Evolutionary conservation across 2,329 filamentous ascomycete genomes (phyloP), one percentile per base, ranked within the genome.

Genomic region (Talaromyces atroroseus): DNA sequence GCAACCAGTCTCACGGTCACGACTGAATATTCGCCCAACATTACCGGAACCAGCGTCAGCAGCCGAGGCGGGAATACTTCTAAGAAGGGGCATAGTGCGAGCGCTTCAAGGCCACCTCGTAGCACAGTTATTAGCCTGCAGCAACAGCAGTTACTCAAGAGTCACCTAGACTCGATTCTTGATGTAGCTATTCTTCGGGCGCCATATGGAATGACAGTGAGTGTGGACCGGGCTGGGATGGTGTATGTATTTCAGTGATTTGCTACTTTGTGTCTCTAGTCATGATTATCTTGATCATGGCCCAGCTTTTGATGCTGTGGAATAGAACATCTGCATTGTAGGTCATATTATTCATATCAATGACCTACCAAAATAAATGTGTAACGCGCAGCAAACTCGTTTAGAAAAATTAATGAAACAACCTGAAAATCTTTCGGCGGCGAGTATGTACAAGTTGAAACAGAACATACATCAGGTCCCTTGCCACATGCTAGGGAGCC

Each of bases 171-270:
- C 73, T 85, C 85, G 3, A 86, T 99, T 58, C 82, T 89, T 66
- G 92, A 97, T 74, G 85, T 96, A 63, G 88, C 88, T n/a, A 76
- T 97, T 66, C 72, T 99, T 63, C 90, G 96, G 76, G 80, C 83
- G 61, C 94, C 94, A 23, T 96, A 95, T 71, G 88, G 88, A 4
- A 96, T 97, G 90, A 88, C 92, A 34, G 80, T 97, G 50, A 95
- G 89, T 62, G 92, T 88, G 54, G 94, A 99, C 77, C 80, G 92
- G 64, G 89, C 87, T 40, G 94, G 94, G 0, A 86, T 92, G 69
- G 85, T 97, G 47, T 95, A 94, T 78, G 86, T 96, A 53, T 95
- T 84, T 69, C 82, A 83, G 68, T 86, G 29, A 58, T 23, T 26
- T 49, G n/a, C 18, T 36, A 38, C 11, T 12, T 16, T 16, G 14